Evolutionary conservation across 352 stramenopile genomes (phyloP), one percentile per base, ranked within the genome.

Genomic region (Thalassiosira ordinaria): DNA sequence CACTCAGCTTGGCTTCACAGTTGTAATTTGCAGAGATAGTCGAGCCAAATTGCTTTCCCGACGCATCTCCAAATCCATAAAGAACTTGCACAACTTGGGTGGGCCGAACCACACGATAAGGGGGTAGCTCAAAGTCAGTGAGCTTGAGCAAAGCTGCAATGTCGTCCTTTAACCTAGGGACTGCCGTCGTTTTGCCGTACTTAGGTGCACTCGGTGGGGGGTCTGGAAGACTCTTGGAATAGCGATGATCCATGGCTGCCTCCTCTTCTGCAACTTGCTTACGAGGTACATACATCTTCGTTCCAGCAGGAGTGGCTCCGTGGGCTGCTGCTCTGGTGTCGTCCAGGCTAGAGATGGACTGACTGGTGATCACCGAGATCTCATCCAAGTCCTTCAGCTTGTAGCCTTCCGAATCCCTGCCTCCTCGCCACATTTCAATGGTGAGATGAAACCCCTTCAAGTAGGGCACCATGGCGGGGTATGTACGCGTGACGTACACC

Each of bases 11-110:
- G 11, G 4, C 16, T 53, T 47, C 16, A 11, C 35, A 67, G 24
- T 59, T 55, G 33, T 51, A 33, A 14, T 46, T 46, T 7, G 7
- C 14, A 46, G 37, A 46, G 14, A 52, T 4, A 6, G 47, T 24
- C 2, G 47, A 3, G 18, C 73, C 80, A 63, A 87, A 87, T 1
- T 70, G 61, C 31, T 39, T 39, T n/a, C 64, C 71, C 3, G 49
- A 78, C 11, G 84, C 71, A 53, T 88, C 71, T 1, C 70, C 75
- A 65, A 88, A 84, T 13, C 65, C 57, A 68, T 82, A 84, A 5
- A 64, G 8, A 0, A 69, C 80, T 14, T 5, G 2, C 1, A 74
- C 6, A 1, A 71, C 44, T 11, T 46, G 24, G 1, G 11, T 63
- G 13, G 11, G 1, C 3, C 67, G 29, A 0, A 82, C 29, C 6